These are phyloP conservation scores for Arthrobotrys musiformis DNA, from an alignment of 2,329 filamentous ascomycete species.

Conservation along the genomic window DNA sequence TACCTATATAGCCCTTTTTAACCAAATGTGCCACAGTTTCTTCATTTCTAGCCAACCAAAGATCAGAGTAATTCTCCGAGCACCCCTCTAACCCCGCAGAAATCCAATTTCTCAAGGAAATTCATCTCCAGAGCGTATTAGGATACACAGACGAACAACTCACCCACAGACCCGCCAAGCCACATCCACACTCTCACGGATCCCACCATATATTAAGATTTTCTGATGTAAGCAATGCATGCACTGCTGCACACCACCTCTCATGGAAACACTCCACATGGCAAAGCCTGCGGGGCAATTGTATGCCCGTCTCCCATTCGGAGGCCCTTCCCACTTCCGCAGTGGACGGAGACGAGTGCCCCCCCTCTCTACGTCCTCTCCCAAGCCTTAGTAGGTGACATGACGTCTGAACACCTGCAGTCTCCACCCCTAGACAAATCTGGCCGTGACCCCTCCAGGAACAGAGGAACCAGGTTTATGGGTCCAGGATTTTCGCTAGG, in stretches of 20 bases:
- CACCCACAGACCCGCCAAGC: conserved; percentile 50
- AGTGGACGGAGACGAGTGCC: conserved; percentile 11
- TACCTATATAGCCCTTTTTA: neutral
- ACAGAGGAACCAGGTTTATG: conserved; percentile 34
- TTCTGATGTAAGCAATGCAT: conserved; percentile 51
- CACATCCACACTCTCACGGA: conserved; percentile 25
- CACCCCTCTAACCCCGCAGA: neutral
- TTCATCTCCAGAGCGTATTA: conserved; percentile 10
- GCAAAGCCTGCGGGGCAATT: conserved; percentile 29
- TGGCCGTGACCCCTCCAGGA: conserved; percentile 9
- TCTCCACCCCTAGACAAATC: conserved; percentile 22
- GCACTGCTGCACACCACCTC: conserved; percentile 49
- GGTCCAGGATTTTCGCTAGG: conserved; percentile 50
- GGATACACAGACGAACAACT: conserved; percentile 30
- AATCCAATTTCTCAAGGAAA: neutral
- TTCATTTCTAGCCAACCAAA: neutral
- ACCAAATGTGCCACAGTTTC: neutral
- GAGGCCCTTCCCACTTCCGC: conserved; percentile 45
- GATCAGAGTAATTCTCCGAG: neutral
- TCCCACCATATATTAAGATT: conserved; percentile 27
- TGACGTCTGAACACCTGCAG: conserved; percentile 19
- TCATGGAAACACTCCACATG: conserved; percentile 47
- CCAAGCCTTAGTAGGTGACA: conserved; percentile 3
- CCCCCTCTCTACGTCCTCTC: conserved; percentile 1
- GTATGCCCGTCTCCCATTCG: conserved; percentile 33